Percentiles rank a stretch among this genome's conserved stretches.
These are phyloP conservation scores for Cyclotella sp. DNA, from an alignment of 108 stramenopile species.

Conservation along the genomic window DNA sequence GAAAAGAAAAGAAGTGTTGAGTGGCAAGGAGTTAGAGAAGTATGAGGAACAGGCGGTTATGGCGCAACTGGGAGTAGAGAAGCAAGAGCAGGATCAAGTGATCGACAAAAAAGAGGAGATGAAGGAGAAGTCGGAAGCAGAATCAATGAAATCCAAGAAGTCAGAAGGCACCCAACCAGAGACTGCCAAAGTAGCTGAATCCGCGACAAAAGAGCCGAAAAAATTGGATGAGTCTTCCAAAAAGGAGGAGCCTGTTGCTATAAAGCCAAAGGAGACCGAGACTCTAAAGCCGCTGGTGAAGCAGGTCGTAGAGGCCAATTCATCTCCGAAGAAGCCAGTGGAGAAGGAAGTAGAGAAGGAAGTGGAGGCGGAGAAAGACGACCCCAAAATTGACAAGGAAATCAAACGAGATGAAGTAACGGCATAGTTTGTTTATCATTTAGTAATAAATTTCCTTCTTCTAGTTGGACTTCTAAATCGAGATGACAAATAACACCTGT, in stretches of 20 bases:
- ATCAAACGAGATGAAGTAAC: neutral
- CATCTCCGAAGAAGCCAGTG: conserved; percentile 23
- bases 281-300: conserved; percentile 43
- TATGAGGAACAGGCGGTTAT: conserved; percentile 72
- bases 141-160: neutral
- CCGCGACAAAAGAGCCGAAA: neutral
- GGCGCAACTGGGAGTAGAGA: conserved; percentile 68
- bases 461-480: too few species aligned
- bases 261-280: conserved; percentile 23
- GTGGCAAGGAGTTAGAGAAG: conserved; percentile 59
- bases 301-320: conserved; percentile 45
- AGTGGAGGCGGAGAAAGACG: conserved; percentile 10
- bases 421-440: neutral
- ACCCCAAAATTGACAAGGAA: neutral
- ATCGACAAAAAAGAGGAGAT: conserved; percentile 26
- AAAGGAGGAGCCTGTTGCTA: conserved; percentile 3
- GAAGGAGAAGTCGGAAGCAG: conserved; percentile 12
- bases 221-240: neutral
- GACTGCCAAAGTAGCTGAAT: neutral
- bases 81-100: conserved; percentile 35
- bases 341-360: conserved; percentile 27
- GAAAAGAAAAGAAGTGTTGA: conserved; percentile 80
- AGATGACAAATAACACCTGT: too few species aligned
- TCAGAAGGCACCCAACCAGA: neutral
- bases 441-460: too few species aligned